Conservation (phyloP, 805 yeast genomes). For the Cyberlindnera misumaiensis region DNA sequence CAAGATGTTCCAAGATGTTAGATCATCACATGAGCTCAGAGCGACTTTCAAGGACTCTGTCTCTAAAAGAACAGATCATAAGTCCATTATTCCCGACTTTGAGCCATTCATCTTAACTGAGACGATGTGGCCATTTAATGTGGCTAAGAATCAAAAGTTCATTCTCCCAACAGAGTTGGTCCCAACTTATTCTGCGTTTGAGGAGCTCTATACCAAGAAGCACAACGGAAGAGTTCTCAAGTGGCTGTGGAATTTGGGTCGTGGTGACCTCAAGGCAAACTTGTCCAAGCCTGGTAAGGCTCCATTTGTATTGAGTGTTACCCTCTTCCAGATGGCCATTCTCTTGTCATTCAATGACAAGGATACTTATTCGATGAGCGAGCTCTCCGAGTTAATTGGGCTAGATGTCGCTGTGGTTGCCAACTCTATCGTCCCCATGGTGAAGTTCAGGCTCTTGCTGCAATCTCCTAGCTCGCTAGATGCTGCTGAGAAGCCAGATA, state of each 20-base stretch:
- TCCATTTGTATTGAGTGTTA: conserved; percentile 73
- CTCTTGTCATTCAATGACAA: conserved; percentile 73
- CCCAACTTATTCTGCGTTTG: conserved; percentile 59
- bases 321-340: conserved; percentile 83
- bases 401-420: conserved; percentile 59
- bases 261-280: conserved; percentile 86
- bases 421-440: conserved; percentile 72
- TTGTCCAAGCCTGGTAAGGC: conserved; percentile 75
- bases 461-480: conserved; percentile 61
- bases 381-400: conserved; percentile 62
- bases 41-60: conserved; percentile 43
- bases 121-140: conserved; percentile 76
- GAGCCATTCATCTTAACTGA: conserved; percentile 78
- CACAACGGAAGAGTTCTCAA: conserved; percentile 85
- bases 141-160: conserved; percentile 27
- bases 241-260: conserved; percentile 95
- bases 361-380: conserved; percentile 51
- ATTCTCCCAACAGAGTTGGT: conserved; percentile 63
- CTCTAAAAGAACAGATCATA: conserved; percentile 27
- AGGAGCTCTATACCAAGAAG: conserved; percentile 59
- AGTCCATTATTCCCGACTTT: conserved; percentile 42
- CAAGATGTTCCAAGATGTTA: conserved; percentile 93
- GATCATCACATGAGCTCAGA: conserved; percentile 73
- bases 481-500: conserved; percentile 41
- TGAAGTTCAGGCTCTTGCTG: conserved; percentile 66